Conservation (phyloP, 2,329 filamentous ascomycete species). For the Ciborinia camelliae region DNA sequence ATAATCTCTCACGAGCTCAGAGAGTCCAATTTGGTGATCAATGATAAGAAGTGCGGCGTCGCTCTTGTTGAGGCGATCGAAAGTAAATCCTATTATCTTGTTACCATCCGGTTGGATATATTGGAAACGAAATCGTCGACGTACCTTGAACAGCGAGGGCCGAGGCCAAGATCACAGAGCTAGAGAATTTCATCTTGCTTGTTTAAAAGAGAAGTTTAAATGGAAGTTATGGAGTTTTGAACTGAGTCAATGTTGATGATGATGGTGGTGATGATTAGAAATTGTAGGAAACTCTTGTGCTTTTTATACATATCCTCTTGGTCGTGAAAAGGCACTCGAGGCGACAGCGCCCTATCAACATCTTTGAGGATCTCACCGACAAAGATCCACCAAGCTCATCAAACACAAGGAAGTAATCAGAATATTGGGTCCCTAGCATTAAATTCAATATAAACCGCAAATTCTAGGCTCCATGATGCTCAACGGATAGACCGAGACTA, state of each 20-base stretch:
- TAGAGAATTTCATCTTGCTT: conserved; percentile 32
- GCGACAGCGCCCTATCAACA: neutral
- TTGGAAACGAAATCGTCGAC: conserved; percentile 8
- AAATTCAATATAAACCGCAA: neutral
- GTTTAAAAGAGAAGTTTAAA: neutral
- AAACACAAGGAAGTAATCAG: neutral
- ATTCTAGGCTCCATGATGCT: neutral
- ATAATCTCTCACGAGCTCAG: conserved; percentile 61
- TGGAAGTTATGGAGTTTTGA: neutral
- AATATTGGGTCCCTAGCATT: neutral
- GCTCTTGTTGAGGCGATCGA: conserved; percentile 39
- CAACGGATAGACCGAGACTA: neutral
- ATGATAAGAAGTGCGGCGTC: conserved; percentile 53
- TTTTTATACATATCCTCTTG: conserved; percentile 9
- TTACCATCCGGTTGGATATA: neutral
- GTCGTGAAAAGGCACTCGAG: neutral
- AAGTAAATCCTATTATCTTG: conserved; percentile 27
- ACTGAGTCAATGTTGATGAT: neutral
- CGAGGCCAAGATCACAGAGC: conserved; percentile 20
- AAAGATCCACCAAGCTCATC: neutral
- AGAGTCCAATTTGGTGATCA: conserved; percentile 59
- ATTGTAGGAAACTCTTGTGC: neutral
- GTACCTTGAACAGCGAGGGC: conserved; percentile 25
- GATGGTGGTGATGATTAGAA: neutral
- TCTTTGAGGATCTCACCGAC: neutral